Evolutionary conservation across 2,329 filamentous ascomycete species (phyloP), one percentile per base, ranked within the genome.

Genomic region (Botrytis porri): DNA sequence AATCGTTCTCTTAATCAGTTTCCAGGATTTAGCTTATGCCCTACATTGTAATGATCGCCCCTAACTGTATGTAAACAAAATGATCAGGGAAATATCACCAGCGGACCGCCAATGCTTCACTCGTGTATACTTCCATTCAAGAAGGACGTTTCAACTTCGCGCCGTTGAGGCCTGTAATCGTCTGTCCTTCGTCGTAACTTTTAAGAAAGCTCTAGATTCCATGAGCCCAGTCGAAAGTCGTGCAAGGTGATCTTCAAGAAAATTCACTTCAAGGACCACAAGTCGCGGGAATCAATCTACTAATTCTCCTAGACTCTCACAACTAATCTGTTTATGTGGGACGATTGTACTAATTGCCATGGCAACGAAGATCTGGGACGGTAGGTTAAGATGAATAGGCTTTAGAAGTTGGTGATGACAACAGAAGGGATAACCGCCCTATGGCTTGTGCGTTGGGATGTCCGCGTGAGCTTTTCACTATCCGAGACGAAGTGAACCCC

Each of bases 391-490:
- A 45, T 64, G 39, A 64, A 12, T 63, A 20, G 14, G 20, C 51
- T 57, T 57, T 57, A 18, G n/a, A 29, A 57, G n/a, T 18, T 57
- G n/a, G n/a, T 29, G 51, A 57, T 29, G n/a, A 57, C 51, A 57
- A 29, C 51, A 57, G 51, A 57, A 32, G n/a, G 51, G n/a, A 18
- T 57, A 12, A 35, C 25, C 61, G 39, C 32, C 32, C 16, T 12
- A 25, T 65, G 62, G 41, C 41, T 43, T 48, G 62, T 65, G 41
- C 41, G 29, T 48, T 48, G 32, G 41, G 22, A 48, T 65, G 62
- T 65, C 62, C 62, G 41, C 62, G 41, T 65, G 48, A 48, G 41
- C 62, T 65, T 64, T 48, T 65, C 18, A n/a, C 14, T 32, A 35
- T 25, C 62, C 48, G 41, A 65, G 62, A 65, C 62, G 41, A 35